Evolutionary conservation across 139 green algal species (phyloP).

Genomic region (Chlorella ohadii): DNA sequence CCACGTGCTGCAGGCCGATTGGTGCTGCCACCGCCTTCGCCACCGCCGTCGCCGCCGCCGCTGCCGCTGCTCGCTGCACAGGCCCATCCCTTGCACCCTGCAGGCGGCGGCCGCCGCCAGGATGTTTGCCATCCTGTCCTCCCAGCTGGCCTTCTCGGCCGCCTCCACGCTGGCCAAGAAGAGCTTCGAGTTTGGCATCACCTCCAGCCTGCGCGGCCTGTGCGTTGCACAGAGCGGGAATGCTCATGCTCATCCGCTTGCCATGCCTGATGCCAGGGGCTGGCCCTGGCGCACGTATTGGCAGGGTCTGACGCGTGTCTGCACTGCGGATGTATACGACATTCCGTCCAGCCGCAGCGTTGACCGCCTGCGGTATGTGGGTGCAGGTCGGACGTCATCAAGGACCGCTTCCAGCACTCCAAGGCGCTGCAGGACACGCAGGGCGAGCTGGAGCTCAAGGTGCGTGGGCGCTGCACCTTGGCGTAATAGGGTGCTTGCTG

Average conservation of each 20-base stretch:
- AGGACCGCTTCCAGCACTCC: constrained; percentile 6
- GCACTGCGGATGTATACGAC: no score
- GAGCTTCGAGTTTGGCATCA: constrained; percentile 26
- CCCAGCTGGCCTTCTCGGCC: constrained; percentile 8
- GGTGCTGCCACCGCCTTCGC: no score
- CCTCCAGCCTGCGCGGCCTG: constrained; percentile 12
- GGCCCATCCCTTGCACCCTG: background rate
- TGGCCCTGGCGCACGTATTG: no score
- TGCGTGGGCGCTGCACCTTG: no score
- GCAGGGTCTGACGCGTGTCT: no score
- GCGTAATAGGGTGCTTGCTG: no score
- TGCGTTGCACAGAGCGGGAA: no score
- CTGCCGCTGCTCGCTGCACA: background rate
- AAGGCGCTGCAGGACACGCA: constrained; percentile 22
- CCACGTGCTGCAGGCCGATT: no score
- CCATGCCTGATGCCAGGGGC: no score
- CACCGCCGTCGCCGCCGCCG: background rate
- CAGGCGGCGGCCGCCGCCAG: background rate
- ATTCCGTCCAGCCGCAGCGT: no score
- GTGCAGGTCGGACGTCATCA: constrained; percentile 13
- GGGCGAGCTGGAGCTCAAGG: background rate
- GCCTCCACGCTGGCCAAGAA: constrained; percentile 30
- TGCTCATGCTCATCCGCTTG: no score
- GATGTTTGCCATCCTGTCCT: constrained; percentile 13
- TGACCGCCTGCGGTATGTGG: no score